Evolutionary conservation across 257 asterid genomes (phyloP).

Genomic region (Nemophila menziesii): DNA sequence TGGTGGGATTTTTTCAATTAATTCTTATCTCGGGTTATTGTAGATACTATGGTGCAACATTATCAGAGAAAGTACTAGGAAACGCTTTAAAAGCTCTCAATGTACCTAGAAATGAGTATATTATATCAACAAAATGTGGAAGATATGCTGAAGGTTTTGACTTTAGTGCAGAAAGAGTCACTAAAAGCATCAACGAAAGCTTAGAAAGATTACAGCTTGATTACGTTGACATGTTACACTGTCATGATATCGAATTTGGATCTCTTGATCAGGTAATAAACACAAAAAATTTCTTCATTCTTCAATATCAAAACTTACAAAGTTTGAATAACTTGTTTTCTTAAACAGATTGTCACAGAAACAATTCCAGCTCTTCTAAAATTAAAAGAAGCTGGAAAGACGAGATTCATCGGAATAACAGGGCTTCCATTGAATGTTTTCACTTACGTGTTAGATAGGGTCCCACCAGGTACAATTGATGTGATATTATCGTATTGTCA

Average conservation of each 20-base stretch:
- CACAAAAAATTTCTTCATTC: not conserved
- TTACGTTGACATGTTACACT: conserved; percentile 83
- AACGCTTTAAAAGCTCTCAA: conserved; percentile 73
- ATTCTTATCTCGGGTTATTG: not conserved
- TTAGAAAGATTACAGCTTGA: conserved; percentile 94
- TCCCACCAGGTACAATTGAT: conserved; percentile 74
- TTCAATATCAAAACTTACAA: no score
- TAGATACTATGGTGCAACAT: conserved; percentile 90
- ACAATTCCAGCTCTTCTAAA: conserved; percentile 85
- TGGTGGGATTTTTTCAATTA: not conserved
- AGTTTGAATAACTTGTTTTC: conserved; percentile 10
- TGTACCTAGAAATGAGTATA: conserved; percentile 72
- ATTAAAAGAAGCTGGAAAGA: conserved; percentile 73
- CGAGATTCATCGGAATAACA: conserved; percentile 80
- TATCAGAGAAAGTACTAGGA: conserved; percentile 78
- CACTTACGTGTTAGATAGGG: conserved; percentile 69
- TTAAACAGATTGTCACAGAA: conserved; percentile 73
- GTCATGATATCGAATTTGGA: conserved; percentile 92
- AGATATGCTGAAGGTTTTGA: conserved; percentile 86
- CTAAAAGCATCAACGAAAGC: conserved; percentile 85
- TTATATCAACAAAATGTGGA: conserved; percentile 93
- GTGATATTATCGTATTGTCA: conserved; percentile 92
- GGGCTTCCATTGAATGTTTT: conserved; percentile 80
- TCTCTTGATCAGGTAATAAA: conserved; percentile 79
- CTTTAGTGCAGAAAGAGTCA: conserved; percentile 94